Evolutionary conservation across 2,329 filamentous ascomycete species (phyloP).

Genomic region (Phyllosticta citriasiana): DNA sequence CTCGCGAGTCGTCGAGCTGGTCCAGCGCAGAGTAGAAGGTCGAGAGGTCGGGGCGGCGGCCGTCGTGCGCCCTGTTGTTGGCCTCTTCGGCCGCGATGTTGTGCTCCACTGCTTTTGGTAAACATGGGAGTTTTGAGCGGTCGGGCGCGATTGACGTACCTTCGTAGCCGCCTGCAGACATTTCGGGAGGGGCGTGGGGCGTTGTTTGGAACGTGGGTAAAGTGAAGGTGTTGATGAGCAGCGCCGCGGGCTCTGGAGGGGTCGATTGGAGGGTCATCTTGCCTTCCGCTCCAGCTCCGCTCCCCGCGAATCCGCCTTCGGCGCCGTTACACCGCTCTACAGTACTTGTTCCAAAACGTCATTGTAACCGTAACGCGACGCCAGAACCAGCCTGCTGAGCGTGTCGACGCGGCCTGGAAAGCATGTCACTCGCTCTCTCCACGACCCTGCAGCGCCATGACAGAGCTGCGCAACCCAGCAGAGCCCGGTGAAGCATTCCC

Average conservation of each 20-base stretch:
- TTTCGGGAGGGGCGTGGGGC: constrained; percentile 54
- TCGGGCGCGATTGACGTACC: constrained; percentile 18
- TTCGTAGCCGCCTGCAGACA: constrained; percentile 52
- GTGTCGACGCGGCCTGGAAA: not conserved
- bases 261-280: not conserved
- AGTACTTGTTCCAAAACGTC: not conserved
- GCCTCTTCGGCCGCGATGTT: constrained; percentile 32
- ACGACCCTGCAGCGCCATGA: constrained; percentile 18
- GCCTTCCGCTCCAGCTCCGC: constrained; percentile 2
- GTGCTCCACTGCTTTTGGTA: constrained; percentile 35
- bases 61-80: constrained; percentile 23
- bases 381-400: not conserved
- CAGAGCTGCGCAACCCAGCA: constrained; percentile 18
- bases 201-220: not conserved
- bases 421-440: constrained; percentile 3
- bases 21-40: constrained; percentile 56
- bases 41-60: constrained; percentile 52
- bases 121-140: not conserved
- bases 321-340: not conserved
- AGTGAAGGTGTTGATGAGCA: not conserved
- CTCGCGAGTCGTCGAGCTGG: constrained; percentile 41
- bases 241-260: not conserved
- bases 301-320: not conserved
- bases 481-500: constrained; percentile 14
- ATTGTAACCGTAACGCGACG: not conserved